These are phyloP conservation scores for Epicoccum nigrum DNA, from an alignment of 2,329 filamentous ascomycete genomes.

Conservation along the genomic window DNA sequence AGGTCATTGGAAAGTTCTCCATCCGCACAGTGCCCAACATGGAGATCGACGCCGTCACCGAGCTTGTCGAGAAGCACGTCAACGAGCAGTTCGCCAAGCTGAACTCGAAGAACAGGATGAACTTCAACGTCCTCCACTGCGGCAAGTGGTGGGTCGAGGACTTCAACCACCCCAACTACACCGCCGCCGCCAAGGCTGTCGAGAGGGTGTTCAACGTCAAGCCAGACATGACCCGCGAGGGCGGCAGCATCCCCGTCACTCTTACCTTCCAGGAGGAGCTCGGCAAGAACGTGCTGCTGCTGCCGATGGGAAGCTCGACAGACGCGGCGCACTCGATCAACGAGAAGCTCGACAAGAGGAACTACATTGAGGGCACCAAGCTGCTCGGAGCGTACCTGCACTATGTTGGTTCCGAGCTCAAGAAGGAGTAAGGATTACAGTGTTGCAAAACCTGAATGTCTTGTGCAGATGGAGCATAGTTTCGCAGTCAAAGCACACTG, in stretches of 20 bases:
- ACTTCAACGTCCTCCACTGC: slow-evolving; percentile 81
- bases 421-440: slow-evolving; percentile 34
- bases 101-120: slow-evolving; percentile 88
- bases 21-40: slow-evolving; percentile 98
- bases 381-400: slow-evolving; percentile 92
- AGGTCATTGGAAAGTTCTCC: slow-evolving; percentile 97
- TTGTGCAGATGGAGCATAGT: too few relatives aligned
- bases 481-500: too few relatives aligned
- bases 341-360: slow-evolving; percentile 94
- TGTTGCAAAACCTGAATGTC: background rate
- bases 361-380: slow-evolving; percentile 99
- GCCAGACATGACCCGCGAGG: slow-evolving; percentile 95
- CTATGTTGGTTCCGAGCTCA: slow-evolving; percentile 91
- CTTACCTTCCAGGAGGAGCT: slow-evolving; percentile 97
- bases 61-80: slow-evolving; percentile 81
- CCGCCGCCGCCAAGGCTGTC: slow-evolving; percentile 91
- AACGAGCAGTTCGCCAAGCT: slow-evolving; percentile 85
- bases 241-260: slow-evolving; percentile 95
- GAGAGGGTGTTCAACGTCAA: slow-evolving; percentile 92
- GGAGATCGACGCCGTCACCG: slow-evolving; percentile 89
- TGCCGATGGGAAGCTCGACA: slow-evolving; percentile 97
- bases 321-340: slow-evolving; percentile 98
- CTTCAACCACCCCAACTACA: slow-evolving; percentile 99
- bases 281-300: slow-evolving; percentile 92
- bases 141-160: slow-evolving; percentile 99